Conservation (phyloP, 2,329 filamentous ascomycete genomes). For the Escovopsis sp. region DNA sequence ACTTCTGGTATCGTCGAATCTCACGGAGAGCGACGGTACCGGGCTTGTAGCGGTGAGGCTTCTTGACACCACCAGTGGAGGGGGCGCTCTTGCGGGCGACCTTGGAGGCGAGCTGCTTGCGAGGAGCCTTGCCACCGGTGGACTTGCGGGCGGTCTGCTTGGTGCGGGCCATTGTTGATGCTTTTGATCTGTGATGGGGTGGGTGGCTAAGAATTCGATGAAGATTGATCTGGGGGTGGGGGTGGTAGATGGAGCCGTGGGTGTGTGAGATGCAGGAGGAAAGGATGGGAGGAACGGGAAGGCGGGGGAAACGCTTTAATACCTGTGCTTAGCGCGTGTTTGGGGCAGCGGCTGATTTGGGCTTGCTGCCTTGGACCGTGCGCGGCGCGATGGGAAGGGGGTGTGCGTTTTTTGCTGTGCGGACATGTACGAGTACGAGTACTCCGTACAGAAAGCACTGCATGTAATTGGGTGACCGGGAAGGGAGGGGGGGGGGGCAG, state of each 20-base stretch:
- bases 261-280: constrained; percentile 27
- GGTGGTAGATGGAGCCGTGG: constrained; percentile 16
- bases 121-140: constrained; percentile 62
- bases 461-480: no score
- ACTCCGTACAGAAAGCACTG: no score
- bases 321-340: constrained; percentile 16
- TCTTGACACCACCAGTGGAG: constrained; percentile 94
- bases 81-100: constrained; percentile 96
- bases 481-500: no score
- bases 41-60: constrained; percentile 81
- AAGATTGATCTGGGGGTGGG: constrained; percentile 12
- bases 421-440: no score
- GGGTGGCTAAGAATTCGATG: constrained; percentile 10
- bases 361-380: constrained; percentile 9
- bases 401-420: no score
- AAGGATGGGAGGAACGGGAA: constrained; percentile 19
- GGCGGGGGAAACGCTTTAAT: constrained; percentile 32
- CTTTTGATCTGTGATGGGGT: constrained; percentile 19
- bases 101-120: constrained; percentile 99
- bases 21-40: constrained; percentile 95
- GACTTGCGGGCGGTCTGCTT: constrained; percentile 61
- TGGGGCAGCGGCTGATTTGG: constrained; percentile 24
- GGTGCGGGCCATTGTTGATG: constrained; percentile 43
- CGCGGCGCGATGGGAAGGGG: constrained; percentile 7
- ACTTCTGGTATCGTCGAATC: constrained; percentile 97